Conservation (phyloP, 1,284 basidiomycete genomes). For the Somion occarium region DNA sequence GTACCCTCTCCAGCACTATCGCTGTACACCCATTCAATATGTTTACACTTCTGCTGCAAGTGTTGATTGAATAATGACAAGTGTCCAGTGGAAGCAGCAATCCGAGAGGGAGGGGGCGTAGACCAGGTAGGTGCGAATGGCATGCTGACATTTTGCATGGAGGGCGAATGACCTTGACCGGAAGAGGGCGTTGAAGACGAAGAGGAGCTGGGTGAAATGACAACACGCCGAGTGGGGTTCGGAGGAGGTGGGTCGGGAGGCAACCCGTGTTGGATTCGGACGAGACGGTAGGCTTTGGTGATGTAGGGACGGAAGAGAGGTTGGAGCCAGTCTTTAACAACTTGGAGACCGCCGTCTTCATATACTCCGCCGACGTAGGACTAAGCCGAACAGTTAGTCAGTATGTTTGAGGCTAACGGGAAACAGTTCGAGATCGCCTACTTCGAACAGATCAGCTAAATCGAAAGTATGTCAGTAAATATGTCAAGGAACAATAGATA, state of each 20-base stretch:
- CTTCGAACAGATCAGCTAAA: constrained; percentile 73
- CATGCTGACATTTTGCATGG: background rate
- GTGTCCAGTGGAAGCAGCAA: constrained; percentile 44
- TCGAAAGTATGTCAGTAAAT: constrained; percentile 5
- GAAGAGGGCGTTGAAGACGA: too few relatives aligned
- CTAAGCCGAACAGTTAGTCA: constrained; percentile 28
- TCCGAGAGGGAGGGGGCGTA: constrained; percentile 23
- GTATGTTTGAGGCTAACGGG: background rate
- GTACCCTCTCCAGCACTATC: constrained; percentile 40
- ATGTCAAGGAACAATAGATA: background rate
- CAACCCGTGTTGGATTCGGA: constrained; percentile 61
- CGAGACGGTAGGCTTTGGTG: constrained; percentile 50
- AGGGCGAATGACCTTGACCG: constrained; percentile 8
- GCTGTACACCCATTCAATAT: constrained; percentile 65
- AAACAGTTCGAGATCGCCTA: constrained; percentile 23
- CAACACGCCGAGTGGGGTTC: constrained; percentile 8
- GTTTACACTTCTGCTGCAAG: constrained; percentile 49
- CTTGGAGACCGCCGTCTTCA: constrained; percentile 57
- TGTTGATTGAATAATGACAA: constrained; percentile 74
- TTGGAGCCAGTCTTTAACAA: constrained; percentile 52
- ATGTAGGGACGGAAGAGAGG: constrained; percentile 60
- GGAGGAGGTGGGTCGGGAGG: constrained; percentile 30
- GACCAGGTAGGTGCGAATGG: constrained; percentile 15
- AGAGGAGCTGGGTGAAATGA: constrained; percentile 11
- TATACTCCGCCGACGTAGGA: constrained; percentile 73